These are phyloP conservation scores for Letharia columbiana DNA, from an alignment of 495 filamentous ascomycete species.

Conservation along the genomic window DNA sequence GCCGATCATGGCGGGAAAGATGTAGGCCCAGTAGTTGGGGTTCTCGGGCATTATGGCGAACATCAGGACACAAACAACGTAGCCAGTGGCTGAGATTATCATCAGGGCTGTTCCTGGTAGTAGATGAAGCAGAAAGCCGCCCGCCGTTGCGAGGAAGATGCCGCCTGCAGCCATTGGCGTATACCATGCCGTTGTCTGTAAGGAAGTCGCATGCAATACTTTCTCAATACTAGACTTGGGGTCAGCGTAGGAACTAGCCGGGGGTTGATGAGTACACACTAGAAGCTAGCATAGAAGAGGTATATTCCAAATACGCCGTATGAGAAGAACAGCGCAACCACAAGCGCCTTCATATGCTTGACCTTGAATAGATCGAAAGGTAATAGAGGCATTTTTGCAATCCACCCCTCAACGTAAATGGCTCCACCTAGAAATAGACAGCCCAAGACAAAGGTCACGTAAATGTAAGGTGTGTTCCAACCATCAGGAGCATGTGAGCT, in stretches of 20 bases:
- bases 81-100: slow-evolving; percentile 56
- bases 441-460: slow-evolving; percentile 52
- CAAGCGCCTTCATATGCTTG: slow-evolving; percentile 60
- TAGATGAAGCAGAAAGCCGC: slow-evolving; percentile 68
- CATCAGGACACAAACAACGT: slow-evolving; percentile 53
- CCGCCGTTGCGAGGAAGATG: slow-evolving; percentile 57
- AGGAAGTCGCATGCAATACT: slow-evolving; percentile 52
- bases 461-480: slow-evolving; percentile 67
- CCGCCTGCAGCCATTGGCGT: slow-evolving; percentile 67
- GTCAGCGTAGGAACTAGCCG: background rate
- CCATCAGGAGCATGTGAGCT: slow-evolving; percentile 56
- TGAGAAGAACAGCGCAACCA: slow-evolving; percentile 57
- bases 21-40: slow-evolving; percentile 57
- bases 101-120: slow-evolving; percentile 65
- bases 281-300: slow-evolving; percentile 67
- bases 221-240: slow-evolving; percentile 34
- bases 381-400: slow-evolving; percentile 61
- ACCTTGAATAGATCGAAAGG: slow-evolving; percentile 65
- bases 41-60: slow-evolving; percentile 60
- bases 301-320: slow-evolving; percentile 72
- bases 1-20: slow-evolving; percentile 75
- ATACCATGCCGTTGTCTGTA: slow-evolving; percentile 71
- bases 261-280: slow-evolving; percentile 32
- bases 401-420: slow-evolving; percentile 70
- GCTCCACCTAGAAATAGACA: slow-evolving; percentile 42